phyloP scores from a whole-genome alignment of 2,329 filamentous ascomycete genomes.

The Colletotrichum higginsianum region DNA sequence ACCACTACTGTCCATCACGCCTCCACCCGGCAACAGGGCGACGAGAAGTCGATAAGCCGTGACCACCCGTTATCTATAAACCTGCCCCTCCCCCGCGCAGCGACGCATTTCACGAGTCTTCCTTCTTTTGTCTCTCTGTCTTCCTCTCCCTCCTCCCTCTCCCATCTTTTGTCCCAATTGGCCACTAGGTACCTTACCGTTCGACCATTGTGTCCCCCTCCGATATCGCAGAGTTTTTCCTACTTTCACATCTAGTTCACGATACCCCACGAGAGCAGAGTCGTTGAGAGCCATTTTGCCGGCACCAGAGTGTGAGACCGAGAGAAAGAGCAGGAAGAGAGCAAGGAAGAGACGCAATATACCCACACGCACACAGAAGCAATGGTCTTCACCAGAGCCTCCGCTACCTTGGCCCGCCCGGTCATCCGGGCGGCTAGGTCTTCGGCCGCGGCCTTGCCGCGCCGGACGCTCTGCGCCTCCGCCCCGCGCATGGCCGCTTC shows the following conservation, averaged over 20 bases:
- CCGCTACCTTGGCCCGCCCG: conserved; percentile 36
- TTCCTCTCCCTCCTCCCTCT: neutral
- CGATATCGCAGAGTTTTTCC: conserved; percentile 27
- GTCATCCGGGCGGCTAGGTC: conserved; percentile 30
- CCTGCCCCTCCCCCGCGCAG: conserved; percentile 30
- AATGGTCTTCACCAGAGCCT: conserved; percentile 41
- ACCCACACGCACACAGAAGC: conserved; percentile 11
- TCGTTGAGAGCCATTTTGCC: neutral
- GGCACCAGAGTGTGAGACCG: neutral
- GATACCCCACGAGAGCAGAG: neutral
- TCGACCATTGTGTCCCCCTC: conserved; percentile 4
- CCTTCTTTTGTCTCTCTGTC: neutral
- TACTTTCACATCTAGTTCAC: neutral
- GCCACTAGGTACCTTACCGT: conserved; percentile 16
- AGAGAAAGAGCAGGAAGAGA: neutral
- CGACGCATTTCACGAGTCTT: too few relatives aligned
- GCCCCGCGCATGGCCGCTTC: conserved; percentile 36
- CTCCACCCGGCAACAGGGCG: conserved; percentile 7
- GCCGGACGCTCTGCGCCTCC: conserved; percentile 37
- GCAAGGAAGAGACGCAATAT: neutral
- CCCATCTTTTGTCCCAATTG: conserved; percentile 18
- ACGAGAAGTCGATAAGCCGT: conserved; percentile 38
- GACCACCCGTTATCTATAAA: conserved; percentile 43
- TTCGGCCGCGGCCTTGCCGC: conserved; percentile 18
- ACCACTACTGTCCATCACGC: conserved; percentile 8